These are phyloP conservation scores for Ceratobasidium sp. DNA, from an alignment of 1,284 basidiomycete genomes.

Conservation along the genomic window DNA sequence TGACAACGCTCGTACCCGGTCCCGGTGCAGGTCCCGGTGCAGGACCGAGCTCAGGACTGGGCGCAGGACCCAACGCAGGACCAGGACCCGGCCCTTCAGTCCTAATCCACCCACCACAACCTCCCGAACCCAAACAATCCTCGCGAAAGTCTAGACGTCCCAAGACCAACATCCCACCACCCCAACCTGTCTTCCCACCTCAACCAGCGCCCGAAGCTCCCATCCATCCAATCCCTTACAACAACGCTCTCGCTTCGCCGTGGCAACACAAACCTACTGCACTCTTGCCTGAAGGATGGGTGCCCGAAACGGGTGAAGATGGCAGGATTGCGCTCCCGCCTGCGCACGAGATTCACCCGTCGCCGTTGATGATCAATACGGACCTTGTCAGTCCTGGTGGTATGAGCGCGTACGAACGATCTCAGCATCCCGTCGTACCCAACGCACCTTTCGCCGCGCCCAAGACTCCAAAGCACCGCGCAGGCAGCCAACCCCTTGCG, in stretches of 20 bases:
- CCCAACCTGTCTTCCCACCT: constrained; percentile 32
- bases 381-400: background rate
- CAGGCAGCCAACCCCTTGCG: constrained; percentile 29
- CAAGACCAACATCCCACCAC: constrained; percentile 38
- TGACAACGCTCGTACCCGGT: constrained; percentile 7
- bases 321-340: constrained; percentile 19
- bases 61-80: constrained; percentile 20
- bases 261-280: constrained; percentile 13
- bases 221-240: constrained; percentile 35
- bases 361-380: constrained; percentile 33
- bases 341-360: constrained; percentile 38
- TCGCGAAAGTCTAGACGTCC: constrained; percentile 31
- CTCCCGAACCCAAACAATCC: constrained; percentile 1
- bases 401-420: constrained; percentile 11
- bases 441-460: constrained; percentile 30
- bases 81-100: constrained; percentile 19
- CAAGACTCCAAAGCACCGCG: constrained; percentile 42
- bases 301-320: constrained; percentile 18
- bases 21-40: constrained; percentile 17
- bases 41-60: constrained; percentile 22
- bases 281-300: constrained; percentile 32
- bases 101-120: constrained; percentile 6
- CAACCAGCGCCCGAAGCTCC: background rate
- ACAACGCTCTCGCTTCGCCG: constrained; percentile 20
- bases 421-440: constrained; percentile 19